Evolutionary conservation across 2,329 filamentous ascomycete genomes (phyloP).

Genomic region (Didymella lethalis): DNA sequence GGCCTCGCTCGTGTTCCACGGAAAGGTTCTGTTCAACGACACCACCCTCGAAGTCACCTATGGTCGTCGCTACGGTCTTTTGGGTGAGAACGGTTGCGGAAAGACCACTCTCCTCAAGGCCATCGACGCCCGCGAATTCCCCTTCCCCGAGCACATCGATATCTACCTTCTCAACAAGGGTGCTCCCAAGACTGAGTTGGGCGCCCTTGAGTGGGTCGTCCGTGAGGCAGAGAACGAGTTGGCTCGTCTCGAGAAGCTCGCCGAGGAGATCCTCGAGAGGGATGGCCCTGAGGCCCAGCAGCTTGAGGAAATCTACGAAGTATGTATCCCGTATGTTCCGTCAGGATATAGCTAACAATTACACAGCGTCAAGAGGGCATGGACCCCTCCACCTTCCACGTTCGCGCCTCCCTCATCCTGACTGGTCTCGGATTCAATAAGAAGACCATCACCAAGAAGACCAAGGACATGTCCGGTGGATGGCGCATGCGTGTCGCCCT

Average conservation of each 20-base stretch:
- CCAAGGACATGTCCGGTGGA: slow-evolving; percentile 99
- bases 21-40: slow-evolving; percentile 93
- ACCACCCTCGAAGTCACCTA: slow-evolving; percentile 92
- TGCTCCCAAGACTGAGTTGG: slow-evolving; percentile 85
- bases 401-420: slow-evolving; percentile 92
- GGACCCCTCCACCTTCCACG: slow-evolving; percentile 97
- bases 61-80: slow-evolving; percentile 88
- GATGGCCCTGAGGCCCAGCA: slow-evolving; percentile 91
- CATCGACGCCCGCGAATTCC: slow-evolving; percentile 91
- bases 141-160: slow-evolving; percentile 94
- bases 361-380: slow-evolving; percentile 93
- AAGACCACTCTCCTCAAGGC: slow-evolving; percentile 98
- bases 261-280: slow-evolving; percentile 89
- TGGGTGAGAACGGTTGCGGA: slow-evolving; percentile 99
- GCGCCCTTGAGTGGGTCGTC: slow-evolving; percentile 97
- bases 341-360: slow-evolving; percentile 12
- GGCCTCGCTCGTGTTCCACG: slow-evolving; percentile 94
- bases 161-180: slow-evolving; percentile 99
- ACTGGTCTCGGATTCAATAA: slow-evolving; percentile 99
- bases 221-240: slow-evolving; percentile 92
- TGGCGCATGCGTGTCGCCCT: slow-evolving; percentile 99
- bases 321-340: slow-evolving; percentile 56
- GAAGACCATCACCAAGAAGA: slow-evolving; percentile 96
- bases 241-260: slow-evolving; percentile 84
- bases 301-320: slow-evolving; percentile 94